Conservation (phyloP, 2,329 filamentous ascomycete genomes). For the Xylaria sp. region DNA sequence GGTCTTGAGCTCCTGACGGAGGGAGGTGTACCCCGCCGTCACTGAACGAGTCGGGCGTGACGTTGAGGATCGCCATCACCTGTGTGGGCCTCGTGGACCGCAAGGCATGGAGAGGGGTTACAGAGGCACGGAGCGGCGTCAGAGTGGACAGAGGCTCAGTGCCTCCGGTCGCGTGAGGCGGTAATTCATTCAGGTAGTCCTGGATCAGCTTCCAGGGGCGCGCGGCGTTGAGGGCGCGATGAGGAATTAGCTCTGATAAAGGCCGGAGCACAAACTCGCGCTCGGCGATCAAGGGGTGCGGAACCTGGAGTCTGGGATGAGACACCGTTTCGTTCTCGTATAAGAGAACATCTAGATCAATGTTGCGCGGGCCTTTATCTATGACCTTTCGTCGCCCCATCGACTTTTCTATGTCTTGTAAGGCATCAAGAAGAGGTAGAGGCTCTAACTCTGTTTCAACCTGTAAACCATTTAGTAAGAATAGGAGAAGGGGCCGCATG, state of each 20-base stretch:
- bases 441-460: constrained; percentile 81
- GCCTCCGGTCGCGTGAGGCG: constrained; percentile 40
- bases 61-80: constrained; percentile 92
- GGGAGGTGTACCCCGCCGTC: constrained; percentile 74
- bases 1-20: background rate
- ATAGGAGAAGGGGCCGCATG: background rate
- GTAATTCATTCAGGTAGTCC: constrained; percentile 66
- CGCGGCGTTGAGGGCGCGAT: constrained; percentile 55
- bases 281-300: constrained; percentile 84
- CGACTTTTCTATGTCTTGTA: constrained; percentile 82
- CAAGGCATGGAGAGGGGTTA: constrained; percentile 64
- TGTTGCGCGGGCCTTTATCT: constrained; percentile 92
- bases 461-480: constrained; percentile 50
- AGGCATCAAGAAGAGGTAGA: constrained; percentile 74
- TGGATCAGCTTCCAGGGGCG: constrained; percentile 66
- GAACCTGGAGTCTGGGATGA: constrained; percentile 78
- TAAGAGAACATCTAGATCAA: constrained; percentile 90
- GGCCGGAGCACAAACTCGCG: constrained; percentile 93
- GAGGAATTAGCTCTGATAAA: constrained; percentile 73
- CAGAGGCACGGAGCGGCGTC: constrained; percentile 57
- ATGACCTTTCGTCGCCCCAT: constrained; percentile 84
- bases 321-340: constrained; percentile 71
- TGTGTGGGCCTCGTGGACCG: constrained; percentile 67
- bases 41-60: constrained; percentile 96
- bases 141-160: constrained; percentile 61